A percentile compares a stretch with the other conserved stretches of the same genome.
These are phyloP conservation scores for Penicillium italicum DNA, from an alignment of 2,329 filamentous ascomycete genomes.

Conservation along the genomic window DNA sequence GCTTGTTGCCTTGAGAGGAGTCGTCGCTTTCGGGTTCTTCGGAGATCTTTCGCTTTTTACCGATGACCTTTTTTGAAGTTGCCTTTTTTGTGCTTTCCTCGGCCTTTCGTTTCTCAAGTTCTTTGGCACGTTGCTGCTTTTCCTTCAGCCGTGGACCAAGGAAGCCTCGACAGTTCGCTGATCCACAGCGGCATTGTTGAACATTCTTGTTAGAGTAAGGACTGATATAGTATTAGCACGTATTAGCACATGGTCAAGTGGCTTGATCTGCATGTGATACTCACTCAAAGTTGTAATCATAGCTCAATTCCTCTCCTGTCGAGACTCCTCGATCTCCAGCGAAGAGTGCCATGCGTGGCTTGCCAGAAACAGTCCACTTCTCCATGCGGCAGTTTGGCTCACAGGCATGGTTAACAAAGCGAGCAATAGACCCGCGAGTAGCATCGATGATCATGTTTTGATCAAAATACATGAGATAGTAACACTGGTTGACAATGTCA, in stretches of 20 bases:
- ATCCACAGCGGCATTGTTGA: conserved; percentile 61
- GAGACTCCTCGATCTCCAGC: conserved; percentile 84
- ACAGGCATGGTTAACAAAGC: conserved; percentile 98
- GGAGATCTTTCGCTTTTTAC: conserved; percentile 34
- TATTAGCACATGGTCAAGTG: conserved; percentile 10
- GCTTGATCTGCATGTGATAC: conserved; percentile 19
- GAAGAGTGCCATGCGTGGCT: conserved; percentile 94
- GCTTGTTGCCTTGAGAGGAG: conserved; percentile 19
- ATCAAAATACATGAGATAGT: conserved; percentile 98
- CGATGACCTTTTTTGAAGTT: conserved; percentile 26
- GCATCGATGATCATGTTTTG: conserved; percentile 99
- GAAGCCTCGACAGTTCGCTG: conserved; percentile 58
- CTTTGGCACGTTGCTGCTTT: conserved; percentile 37
- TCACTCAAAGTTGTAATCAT: conserved; percentile 77
- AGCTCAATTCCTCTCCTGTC: conserved; percentile 94
- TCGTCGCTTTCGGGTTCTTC: conserved; percentile 2
- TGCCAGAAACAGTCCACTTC: conserved; percentile 91
- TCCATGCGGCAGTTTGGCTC: conserved; percentile 96
- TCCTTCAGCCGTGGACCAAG: conserved; percentile 56
- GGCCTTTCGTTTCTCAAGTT: conserved; percentile 24
- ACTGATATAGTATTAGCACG: too few species aligned
- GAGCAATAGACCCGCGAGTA: conserved; percentile 89
- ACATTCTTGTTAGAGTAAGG: conserved; percentile 61
- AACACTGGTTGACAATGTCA: conserved; percentile 60
- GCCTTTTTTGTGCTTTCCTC: conserved; percentile 19